phyloP scores from a whole-genome alignment of 2,329 filamentous ascomycete genomes.

The Pestalotiopsis sp. region DNA sequence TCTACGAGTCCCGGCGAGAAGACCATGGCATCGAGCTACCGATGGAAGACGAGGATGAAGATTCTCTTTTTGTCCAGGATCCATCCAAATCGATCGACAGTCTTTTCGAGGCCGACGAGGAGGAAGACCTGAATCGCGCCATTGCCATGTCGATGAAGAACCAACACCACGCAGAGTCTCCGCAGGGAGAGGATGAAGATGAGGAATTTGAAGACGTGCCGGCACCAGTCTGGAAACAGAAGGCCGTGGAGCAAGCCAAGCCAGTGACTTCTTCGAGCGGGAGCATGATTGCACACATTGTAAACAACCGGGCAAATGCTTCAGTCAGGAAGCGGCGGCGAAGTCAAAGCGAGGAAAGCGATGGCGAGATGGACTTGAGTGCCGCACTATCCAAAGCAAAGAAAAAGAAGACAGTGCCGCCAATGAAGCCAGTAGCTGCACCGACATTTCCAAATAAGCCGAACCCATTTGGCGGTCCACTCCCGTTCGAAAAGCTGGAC shows the following conservation, averaged over 20 bases:
- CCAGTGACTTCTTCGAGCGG: constrained; percentile 56
- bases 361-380: constrained; percentile 81
- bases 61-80: constrained; percentile 59
- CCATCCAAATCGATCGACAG: constrained; percentile 19
- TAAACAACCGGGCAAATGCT: constrained; percentile 73
- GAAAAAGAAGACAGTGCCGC: constrained; percentile 51
- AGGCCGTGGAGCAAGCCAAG: constrained; percentile 51
- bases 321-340: constrained; percentile 52
- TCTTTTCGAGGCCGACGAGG: constrained; percentile 36
- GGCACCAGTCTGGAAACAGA: constrained; percentile 60
- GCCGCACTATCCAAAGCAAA: constrained; percentile 75
- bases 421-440: constrained; percentile 35
- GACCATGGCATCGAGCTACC: constrained; percentile 15
- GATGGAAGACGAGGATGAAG: constrained; percentile 45
- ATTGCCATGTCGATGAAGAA: constrained; percentile 83
- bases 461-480: constrained; percentile 73
- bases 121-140: constrained; percentile 73
- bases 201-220: constrained; percentile 54
- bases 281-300: constrained; percentile 70
- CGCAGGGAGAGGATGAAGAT: constrained; percentile 39
- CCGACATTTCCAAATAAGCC: constrained; percentile 54
- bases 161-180: constrained; percentile 47
- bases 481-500: constrained; percentile 89
- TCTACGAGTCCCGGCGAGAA: constrained; percentile 24
- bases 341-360: constrained; percentile 60